Evolutionary conservation across 129 eudicot genomes (phyloP).

Genomic region (Escallonia herrerae): DNA sequence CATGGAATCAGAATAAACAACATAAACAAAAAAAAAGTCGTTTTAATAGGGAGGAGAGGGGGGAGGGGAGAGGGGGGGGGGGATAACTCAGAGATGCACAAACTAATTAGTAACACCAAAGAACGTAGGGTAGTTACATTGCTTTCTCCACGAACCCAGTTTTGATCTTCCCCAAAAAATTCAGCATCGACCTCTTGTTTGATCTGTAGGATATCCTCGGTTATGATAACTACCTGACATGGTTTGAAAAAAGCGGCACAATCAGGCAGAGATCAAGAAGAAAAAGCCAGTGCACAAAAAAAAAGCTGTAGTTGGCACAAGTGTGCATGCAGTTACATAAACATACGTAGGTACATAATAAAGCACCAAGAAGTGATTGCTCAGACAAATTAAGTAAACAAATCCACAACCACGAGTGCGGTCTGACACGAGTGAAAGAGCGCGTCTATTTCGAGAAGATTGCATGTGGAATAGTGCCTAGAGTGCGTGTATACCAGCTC

Average conservation of each 20-base stretch:
- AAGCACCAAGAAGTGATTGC: not conserved
- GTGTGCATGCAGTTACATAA: not conserved
- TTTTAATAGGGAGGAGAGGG: no score
- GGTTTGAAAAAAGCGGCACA: not conserved
- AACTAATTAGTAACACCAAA: slow-evolving; percentile 6
- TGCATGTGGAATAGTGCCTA: no score
- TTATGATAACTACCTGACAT: slow-evolving; percentile 43
- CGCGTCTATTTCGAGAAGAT: no score
- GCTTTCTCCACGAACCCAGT: slow-evolving; percentile 77
- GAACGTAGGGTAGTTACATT: slow-evolving; percentile 40
- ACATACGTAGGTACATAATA: not conserved
- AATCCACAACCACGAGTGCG: no score
- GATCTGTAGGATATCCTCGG: slow-evolving; percentile 67
- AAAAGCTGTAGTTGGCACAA: not conserved
- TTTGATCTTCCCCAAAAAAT: slow-evolving; percentile 63
- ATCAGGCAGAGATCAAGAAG: not conserved
- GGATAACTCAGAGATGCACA: not conserved
- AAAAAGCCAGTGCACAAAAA: not conserved
- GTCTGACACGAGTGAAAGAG: no score
- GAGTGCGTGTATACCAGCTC: no score
- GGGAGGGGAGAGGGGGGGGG: not conserved
- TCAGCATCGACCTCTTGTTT: slow-evolving; percentile 79
- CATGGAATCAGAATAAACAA: not conserved
- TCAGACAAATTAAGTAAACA: not conserved
- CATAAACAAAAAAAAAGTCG: not conserved